Percentiles rank a stretch among this genome's conserved stretches.
These are phyloP conservation scores for thale cress (Arabidopsis thaliana) DNA, from an alignment of 345 rosid species.

Conservation along the genomic window DNA sequence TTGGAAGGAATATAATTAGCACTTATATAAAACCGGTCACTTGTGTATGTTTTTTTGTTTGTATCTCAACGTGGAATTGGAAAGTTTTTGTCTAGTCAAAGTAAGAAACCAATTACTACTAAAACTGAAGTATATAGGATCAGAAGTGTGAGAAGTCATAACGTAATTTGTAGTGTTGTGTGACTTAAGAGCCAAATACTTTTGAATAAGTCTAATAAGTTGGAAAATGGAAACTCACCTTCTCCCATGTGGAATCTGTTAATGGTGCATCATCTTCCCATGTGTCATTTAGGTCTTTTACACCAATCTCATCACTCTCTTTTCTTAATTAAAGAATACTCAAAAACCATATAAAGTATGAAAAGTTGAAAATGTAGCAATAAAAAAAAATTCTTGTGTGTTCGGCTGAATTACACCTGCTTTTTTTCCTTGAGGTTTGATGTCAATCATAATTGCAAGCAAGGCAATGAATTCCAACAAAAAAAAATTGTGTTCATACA, in stretches of 20 bases:
- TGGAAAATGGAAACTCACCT: conserved; percentile 41
- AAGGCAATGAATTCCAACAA: conserved; percentile 6
- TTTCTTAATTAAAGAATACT: not conserved
- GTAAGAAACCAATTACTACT: not conserved
- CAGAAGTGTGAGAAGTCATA: not conserved
- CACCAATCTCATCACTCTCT: not conserved
- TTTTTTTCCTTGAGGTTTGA: not conserved
- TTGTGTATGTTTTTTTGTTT: no score
- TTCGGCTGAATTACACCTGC: conserved; percentile 5
- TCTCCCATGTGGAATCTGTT: conserved; percentile 43
- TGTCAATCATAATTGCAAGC: not conserved
- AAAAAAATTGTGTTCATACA: not conserved
- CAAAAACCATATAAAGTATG: not conserved
- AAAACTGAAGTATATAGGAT: not conserved
- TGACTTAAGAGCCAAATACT: conserved; percentile 33
- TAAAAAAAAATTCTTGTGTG: not conserved
- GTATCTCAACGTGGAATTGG: no score
- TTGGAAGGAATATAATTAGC: not conserved
- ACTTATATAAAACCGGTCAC: not conserved
- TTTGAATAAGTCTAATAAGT: conserved; percentile 37
- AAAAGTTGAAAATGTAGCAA: conserved; percentile 7
- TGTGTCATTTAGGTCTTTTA: conserved; percentile 39
- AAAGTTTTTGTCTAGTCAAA: not conserved
- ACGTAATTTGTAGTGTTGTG: not conserved
- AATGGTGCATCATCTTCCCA: conserved; percentile 42